Conservation (phyloP, 192 early-diverging fungal genomes). For the Umbelopsis sp. region DNA sequence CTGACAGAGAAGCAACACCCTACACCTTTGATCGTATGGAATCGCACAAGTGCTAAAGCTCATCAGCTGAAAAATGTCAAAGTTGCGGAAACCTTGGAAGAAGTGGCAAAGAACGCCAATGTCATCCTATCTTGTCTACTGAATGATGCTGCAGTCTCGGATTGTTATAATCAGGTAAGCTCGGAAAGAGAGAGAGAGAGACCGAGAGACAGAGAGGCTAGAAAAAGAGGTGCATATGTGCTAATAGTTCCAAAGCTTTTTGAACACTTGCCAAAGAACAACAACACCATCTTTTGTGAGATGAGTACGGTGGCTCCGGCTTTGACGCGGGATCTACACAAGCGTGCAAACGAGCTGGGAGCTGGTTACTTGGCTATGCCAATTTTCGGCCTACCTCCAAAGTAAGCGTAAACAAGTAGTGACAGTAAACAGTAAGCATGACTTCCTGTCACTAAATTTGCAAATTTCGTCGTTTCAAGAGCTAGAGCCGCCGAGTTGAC, state of each 20-base stretch:
- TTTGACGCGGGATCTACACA: conserved; percentile 33
- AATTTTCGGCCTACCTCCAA: conserved; percentile 39
- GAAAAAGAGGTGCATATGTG: not conserved
- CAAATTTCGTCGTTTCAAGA: conserved; percentile 36
- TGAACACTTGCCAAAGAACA: not conserved
- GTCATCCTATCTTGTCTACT: conserved; percentile 66
- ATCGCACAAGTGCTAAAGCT: conserved; percentile 60
- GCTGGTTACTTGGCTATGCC: conserved; percentile 32
- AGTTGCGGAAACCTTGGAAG: conserved; percentile 36
- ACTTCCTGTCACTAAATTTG: conserved; percentile 42
- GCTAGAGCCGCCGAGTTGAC: conserved; percentile 57
- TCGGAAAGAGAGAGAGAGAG: no score
- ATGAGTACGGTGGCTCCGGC: conserved; percentile 61
- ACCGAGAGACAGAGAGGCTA: no score
- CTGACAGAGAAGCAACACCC: conserved; percentile 34
- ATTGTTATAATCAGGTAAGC: conserved; percentile 44
- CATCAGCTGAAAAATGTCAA: conserved; percentile 40
- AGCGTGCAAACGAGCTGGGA: conserved; percentile 30
- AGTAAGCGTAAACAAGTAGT: conserved; percentile 49
- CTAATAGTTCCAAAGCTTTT: not conserved
- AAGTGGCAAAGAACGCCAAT: conserved; percentile 45
- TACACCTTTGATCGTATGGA: conserved; percentile 57
- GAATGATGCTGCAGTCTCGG: conserved; percentile 60
- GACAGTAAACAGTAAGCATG: conserved; percentile 50
- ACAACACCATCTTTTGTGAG: conserved; percentile 24